phyloP scores from a whole-genome alignment of 805 yeast species.

The Ogataea kodamae region DNA sequence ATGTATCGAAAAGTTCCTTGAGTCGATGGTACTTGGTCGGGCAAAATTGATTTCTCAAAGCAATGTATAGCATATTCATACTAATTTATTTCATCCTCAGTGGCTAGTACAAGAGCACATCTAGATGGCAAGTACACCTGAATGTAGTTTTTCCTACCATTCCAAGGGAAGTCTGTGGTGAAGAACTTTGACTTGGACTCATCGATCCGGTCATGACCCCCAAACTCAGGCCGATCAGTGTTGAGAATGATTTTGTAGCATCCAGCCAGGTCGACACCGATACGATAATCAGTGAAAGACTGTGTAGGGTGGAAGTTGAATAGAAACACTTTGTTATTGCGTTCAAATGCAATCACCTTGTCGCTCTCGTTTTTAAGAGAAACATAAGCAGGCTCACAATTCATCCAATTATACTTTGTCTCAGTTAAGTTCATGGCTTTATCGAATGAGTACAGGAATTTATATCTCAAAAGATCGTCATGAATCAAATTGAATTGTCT shows the following conservation, averaged over 20 bases:
- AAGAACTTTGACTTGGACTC: constrained; percentile 49
- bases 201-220: constrained; percentile 79
- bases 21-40: constrained; percentile 16
- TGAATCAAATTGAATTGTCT: constrained; percentile 87
- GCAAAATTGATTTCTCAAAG: constrained; percentile 3
- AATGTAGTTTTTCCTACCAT: constrained; percentile 67
- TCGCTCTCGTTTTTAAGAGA: constrained; percentile 87
- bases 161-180: constrained; percentile 79
- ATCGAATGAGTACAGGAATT: constrained; percentile 78
- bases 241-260: constrained; percentile 69
- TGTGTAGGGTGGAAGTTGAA: constrained; percentile 88
- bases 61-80: constrained; percentile 3
- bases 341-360: constrained; percentile 84
- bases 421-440: constrained; percentile 79
- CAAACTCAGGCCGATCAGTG: constrained; percentile 66
- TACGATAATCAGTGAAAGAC: constrained; percentile 79
- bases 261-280: constrained; percentile 86
- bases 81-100: constrained; percentile 26
- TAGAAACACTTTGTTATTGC: constrained; percentile 78
- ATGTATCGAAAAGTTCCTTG: constrained; percentile 25
- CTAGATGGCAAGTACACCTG: constrained; percentile 84
- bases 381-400: constrained; percentile 70
- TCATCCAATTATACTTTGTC: constrained; percentile 65
- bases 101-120: constrained; percentile 59
- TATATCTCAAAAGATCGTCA: constrained; percentile 77